Evolutionary conservation across 768 basidiomycete genomes (phyloP).

Genomic region (Coprinopsis cinerea): DNA sequence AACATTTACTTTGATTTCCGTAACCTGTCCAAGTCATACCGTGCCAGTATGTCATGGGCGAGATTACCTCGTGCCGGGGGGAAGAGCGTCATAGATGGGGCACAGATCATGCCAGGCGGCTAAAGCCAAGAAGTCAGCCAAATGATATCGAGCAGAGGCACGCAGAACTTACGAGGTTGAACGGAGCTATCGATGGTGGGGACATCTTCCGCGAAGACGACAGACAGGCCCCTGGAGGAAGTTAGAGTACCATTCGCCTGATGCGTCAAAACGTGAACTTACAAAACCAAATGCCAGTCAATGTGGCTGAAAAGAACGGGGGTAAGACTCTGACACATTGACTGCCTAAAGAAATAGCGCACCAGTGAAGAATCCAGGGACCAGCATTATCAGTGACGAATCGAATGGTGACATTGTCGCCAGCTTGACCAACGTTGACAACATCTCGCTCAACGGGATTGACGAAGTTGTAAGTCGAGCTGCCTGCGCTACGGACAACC

Average conservation of each 20-base stretch:
- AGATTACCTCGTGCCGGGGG: not conserved
- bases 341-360: conserved; percentile 27
- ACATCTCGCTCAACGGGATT: conserved; percentile 29
- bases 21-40: no score
- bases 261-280: not conserved
- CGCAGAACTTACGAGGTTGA: conserved; percentile 6
- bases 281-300: conserved; percentile 34
- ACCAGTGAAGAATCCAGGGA: conserved; percentile 37
- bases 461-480: conserved; percentile 31
- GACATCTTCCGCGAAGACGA: conserved; percentile 29
- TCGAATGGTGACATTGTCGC: conserved; percentile 39
- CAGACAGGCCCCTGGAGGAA: conserved; percentile 25
- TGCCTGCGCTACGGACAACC: conserved; percentile 35
- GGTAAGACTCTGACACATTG: conserved; percentile 2
- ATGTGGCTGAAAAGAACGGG: conserved; percentile 26
- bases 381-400: conserved; percentile 39
- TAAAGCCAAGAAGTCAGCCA: conserved; percentile 2
- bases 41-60: not conserved
- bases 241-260: conserved; percentile 23
- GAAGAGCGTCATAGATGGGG: conserved; percentile 17
- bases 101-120: conserved; percentile 22
- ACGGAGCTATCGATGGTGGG: conserved; percentile 7
- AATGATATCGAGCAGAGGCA: not conserved
- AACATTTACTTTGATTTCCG: no score
- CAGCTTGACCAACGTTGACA: conserved; percentile 22